Evolutionary conservation across 805 yeast species (phyloP).

Genomic region (Candida insectalens): DNA sequence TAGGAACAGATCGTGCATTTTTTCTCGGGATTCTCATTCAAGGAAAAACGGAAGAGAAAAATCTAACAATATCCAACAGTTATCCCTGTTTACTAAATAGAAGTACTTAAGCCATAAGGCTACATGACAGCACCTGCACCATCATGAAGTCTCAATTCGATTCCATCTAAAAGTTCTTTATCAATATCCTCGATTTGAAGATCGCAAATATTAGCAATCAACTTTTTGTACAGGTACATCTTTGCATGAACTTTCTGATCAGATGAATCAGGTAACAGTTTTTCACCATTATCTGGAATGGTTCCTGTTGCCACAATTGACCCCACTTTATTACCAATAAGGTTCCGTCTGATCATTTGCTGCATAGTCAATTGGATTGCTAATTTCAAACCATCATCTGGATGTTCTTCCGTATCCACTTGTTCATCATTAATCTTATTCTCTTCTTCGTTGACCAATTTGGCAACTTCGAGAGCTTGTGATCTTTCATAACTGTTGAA

Average conservation of each 20-base stretch:
- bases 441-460: slow-evolving; percentile 47
- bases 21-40: too few species aligned
- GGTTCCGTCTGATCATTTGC: slow-evolving; percentile 30
- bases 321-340: slow-evolving; percentile 16
- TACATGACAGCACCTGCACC: slow-evolving; percentile 2
- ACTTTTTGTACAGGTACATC: slow-evolving; percentile 45
- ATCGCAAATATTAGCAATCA: slow-evolving; percentile 71
- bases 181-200: slow-evolving; percentile 72
- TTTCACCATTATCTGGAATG: not conserved
- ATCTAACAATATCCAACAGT: too few species aligned
- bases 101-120: too few species aligned
- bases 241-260: slow-evolving; percentile 28
- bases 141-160: slow-evolving; percentile 34
- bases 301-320: slow-evolving; percentile 12
- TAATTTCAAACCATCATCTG: slow-evolving; percentile 14
- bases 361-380: slow-evolving; percentile 28
- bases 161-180: slow-evolving; percentile 69
- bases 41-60: too few species aligned
- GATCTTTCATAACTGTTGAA: slow-evolving; percentile 35
- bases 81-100: too few species aligned
- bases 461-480: slow-evolving; percentile 53
- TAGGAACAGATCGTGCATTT: too few species aligned
- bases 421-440: slow-evolving; percentile 8
- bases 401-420: slow-evolving; percentile 6
- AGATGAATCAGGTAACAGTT: slow-evolving; percentile 1